Percentiles rank a stretch among this genome's conserved stretches.
These are phyloP conservation scores for Cynanchum wilfordii DNA, from an alignment of 257 asterid genomes.

Conservation along the genomic window DNA sequence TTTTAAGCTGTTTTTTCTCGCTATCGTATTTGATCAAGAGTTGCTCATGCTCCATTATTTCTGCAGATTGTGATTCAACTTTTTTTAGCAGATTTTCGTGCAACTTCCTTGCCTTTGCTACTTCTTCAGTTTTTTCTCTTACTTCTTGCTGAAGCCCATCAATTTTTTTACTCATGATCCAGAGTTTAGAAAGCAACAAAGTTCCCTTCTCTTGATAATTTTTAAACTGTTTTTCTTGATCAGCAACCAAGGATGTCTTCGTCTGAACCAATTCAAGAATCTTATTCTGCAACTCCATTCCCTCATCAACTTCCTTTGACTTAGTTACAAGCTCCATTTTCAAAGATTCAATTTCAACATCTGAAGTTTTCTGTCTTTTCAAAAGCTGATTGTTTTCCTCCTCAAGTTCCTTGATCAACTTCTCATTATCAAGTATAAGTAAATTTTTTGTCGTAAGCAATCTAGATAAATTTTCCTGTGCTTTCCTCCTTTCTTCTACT, in stretches of 20 bases:
- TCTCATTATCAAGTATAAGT: conserved; percentile 32
- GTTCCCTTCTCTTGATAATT: conserved; percentile 41
- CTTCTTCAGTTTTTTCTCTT: conserved; percentile 45
- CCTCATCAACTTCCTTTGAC: conserved; percentile 54
- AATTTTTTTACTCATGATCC: conserved; percentile 32
- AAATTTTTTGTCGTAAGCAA: conserved; percentile 31
- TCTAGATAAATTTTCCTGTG: conserved; percentile 28
- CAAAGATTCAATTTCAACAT: conserved; percentile 45
- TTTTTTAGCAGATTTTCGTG: conserved; percentile 50
- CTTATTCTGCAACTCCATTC: conserved; percentile 46
- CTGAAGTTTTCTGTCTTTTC: conserved; percentile 37
- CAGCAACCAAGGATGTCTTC: conserved; percentile 35
- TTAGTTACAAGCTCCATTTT: conserved; percentile 43
- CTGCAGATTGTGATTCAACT: conserved; percentile 47
- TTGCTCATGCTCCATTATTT: conserved; percentile 44
- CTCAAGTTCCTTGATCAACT: conserved; percentile 37
- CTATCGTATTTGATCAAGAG: conserved; percentile 29
- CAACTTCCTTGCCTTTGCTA: conserved; percentile 42
- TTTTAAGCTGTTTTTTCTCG: conserved; percentile 43
- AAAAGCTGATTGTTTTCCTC: conserved; percentile 35
- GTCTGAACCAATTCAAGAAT: conserved; percentile 48
- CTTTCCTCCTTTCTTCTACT: conserved; percentile 31
- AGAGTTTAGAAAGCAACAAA: conserved; percentile 35
- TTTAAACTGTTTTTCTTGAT: conserved; percentile 52
- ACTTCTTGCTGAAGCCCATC: conserved; percentile 42